A percentile compares a stretch with the other conserved stretches of the same genome.
phyloP scores from a whole-genome alignment of 2,329 filamentous ascomycete genomes.

The Pyrenochaeta sp. region DNA sequence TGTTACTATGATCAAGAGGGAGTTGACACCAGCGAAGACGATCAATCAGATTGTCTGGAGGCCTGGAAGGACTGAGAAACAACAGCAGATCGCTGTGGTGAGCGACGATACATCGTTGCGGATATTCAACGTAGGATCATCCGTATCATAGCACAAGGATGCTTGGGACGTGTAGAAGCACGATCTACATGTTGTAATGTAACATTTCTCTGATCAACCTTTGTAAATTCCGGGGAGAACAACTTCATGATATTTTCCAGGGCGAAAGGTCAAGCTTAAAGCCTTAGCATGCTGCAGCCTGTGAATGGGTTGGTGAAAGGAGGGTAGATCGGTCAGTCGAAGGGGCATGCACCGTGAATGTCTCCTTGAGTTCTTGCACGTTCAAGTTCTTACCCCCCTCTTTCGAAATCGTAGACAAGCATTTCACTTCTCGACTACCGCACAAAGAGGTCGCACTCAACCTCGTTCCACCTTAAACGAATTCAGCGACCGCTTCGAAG shows the following conservation, averaged over 20 bases:
- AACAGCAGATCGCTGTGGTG: slow-evolving; percentile 49
- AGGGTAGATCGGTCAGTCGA: too few species aligned
- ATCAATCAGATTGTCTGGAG: slow-evolving; percentile 48
- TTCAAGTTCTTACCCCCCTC: too few species aligned
- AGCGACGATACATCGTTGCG: slow-evolving; percentile 54
- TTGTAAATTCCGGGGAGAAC: too few species aligned
- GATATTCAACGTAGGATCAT: slow-evolving; percentile 37
- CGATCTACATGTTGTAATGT: too few species aligned
- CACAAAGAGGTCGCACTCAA: not conserved
- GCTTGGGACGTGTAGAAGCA: not conserved
- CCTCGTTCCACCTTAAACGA: too few species aligned
- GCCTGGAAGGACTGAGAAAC: slow-evolving; percentile 17
- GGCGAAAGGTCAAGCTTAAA: too few species aligned
- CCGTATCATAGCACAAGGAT: not conserved
- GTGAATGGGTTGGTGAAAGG: too few species aligned
- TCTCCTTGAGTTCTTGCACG: too few species aligned
- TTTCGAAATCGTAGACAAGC: not conserved
- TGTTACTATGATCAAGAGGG: slow-evolving; percentile 21
- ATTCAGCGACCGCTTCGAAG: not conserved
- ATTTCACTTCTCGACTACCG: not conserved
- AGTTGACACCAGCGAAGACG: slow-evolving; percentile 34
- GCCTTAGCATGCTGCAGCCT: too few species aligned
- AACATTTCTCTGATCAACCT: too few species aligned
- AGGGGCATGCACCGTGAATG: too few species aligned
- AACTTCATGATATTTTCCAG: too few species aligned